These are phyloP conservation scores for Aureobasidium sp. DNA, from an alignment of 2,329 filamentous ascomycete genomes.

Conservation along the genomic window DNA sequence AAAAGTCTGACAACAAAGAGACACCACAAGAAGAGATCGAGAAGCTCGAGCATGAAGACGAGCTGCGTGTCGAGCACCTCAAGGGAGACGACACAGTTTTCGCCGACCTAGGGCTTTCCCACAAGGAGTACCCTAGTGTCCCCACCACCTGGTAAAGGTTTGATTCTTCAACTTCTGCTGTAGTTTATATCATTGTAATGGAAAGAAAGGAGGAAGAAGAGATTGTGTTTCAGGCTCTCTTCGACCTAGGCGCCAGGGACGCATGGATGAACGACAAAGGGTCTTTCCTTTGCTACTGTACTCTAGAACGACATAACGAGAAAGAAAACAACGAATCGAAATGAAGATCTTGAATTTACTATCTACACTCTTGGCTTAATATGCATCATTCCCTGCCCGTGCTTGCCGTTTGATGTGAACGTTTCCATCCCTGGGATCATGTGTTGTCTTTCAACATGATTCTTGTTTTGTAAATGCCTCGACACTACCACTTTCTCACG, in stretches of 20 bases:
- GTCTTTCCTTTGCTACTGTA: background rate
- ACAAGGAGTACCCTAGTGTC: conserved; percentile 58
- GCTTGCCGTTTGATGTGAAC: too few species aligned
- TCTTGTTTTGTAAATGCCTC: too few species aligned
- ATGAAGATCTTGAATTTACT: background rate
- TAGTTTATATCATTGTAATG: background rate
- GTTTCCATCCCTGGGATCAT: too few species aligned
- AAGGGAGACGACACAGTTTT: conserved; percentile 56
- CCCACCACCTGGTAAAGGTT: conserved; percentile 51
- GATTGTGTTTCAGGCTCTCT: background rate
- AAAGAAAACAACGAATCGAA: background rate
- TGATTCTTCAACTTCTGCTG: background rate
- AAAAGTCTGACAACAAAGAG: conserved; percentile 50
- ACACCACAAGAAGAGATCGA: conserved; percentile 65
- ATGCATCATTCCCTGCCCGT: too few species aligned
- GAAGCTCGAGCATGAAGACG: conserved; percentile 68
- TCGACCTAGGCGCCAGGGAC: background rate
- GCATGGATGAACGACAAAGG: background rate
- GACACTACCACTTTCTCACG: too few species aligned
- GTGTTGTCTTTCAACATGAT: too few species aligned
- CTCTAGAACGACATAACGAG: background rate
- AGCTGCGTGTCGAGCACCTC: conserved; percentile 56
- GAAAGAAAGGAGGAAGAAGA: background rate
- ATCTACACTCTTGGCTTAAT: background rate
- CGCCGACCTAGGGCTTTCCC: conserved; percentile 51